phyloP scores from a whole-genome alignment of 116 monocot species.

The Phalaenopsis hybrid region DNA sequence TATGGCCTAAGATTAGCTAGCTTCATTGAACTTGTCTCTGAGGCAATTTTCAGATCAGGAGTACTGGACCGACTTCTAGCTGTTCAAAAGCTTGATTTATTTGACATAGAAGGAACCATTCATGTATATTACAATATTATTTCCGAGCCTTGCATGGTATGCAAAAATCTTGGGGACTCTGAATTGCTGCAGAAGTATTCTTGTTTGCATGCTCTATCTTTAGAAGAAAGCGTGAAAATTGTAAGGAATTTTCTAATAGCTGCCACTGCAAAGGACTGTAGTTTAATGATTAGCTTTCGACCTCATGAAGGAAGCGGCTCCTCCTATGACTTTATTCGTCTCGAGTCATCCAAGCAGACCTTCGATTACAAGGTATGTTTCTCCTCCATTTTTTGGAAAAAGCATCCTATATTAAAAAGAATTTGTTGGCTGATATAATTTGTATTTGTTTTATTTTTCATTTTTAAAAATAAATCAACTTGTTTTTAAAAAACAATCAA shows the following conservation, averaged over 20 bases:
- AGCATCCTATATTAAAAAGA: not conserved
- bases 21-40: slow-evolving; percentile 61
- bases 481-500: too few species aligned
- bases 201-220: too few species aligned
- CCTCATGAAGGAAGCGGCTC: slow-evolving; percentile 15
- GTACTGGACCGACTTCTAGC: slow-evolving; percentile 53
- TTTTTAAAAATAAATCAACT: too few species aligned
- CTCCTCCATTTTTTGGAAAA: not conserved
- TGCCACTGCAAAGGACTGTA: slow-evolving; percentile 87
- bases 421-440: too few species aligned
- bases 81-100: slow-evolving; percentile 64
- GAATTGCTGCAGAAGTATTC: slow-evolving; percentile 4
- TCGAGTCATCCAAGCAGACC: slow-evolving; percentile 51
- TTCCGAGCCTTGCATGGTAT: slow-evolving; percentile 57
- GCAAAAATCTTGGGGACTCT: slow-evolving; percentile 36
- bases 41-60: slow-evolving; percentile 47
- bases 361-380: slow-evolving; percentile 84
- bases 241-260: slow-evolving; percentile 62
- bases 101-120: slow-evolving; percentile 92
- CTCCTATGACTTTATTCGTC: slow-evolving; percentile 30
- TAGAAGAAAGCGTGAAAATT: slow-evolving; percentile 50
- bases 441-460: too few species aligned
- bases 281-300: slow-evolving; percentile 82
- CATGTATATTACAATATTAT: slow-evolving; percentile 75
- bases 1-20: slow-evolving; percentile 29